Base-by-base conservation (phyloP, 306 rosid species). In the Lathyrus tuberosus region DNA sequence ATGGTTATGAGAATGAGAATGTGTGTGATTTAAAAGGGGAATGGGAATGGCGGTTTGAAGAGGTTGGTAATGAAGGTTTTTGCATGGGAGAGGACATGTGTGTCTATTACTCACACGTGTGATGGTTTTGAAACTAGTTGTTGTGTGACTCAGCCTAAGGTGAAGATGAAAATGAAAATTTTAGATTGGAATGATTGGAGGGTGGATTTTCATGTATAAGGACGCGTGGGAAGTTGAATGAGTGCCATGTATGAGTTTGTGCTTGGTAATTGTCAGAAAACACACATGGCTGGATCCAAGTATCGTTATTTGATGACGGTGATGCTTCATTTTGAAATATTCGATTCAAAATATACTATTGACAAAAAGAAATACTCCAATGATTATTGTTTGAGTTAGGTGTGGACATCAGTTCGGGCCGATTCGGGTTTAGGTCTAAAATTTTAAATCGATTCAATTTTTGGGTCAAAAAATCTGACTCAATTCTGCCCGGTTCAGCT, bases 71-170 rank as follows among this genome's bases (percentile, higher is more conserved):
- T 62, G 83, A 72, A 71, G 14, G 43, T 22, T 66, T 37, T 20
- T 79, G 96, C 88, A 84, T 77, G 86, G 76, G 30, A 14, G 24
- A 43, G 17, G 91, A 84, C 85, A 75, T 41, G 84, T 83, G 89
- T 1, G 10, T 15, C 2, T 46, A 24, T 0, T 5, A 18, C 1
- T 67, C 84, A 84, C 57, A 87, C 85, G 88, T 84, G 92, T 75
- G 73, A 18, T 13, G 15, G 62, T 47, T 18, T 12, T 31, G 13
- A 37, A n/a, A 51, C 49, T 44, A 47, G 43, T 14, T 20, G 38
- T 26, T 17, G 51, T 12, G 62, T 78, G 80, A 81, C 78, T 85
- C 70, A 77, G 77, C 76, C 0, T 26, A 57, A 10, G 68, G 10
- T 8, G 28, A 9, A 57, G 69, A 16, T 5, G 28, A 9, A 62